A percentile compares a stretch with the other conserved stretches of the same genome.
These are phyloP conservation scores for Pseudocercospora crystallina DNA, from an alignment of 2,329 filamentous ascomycete species.

Conservation along the genomic window DNA sequence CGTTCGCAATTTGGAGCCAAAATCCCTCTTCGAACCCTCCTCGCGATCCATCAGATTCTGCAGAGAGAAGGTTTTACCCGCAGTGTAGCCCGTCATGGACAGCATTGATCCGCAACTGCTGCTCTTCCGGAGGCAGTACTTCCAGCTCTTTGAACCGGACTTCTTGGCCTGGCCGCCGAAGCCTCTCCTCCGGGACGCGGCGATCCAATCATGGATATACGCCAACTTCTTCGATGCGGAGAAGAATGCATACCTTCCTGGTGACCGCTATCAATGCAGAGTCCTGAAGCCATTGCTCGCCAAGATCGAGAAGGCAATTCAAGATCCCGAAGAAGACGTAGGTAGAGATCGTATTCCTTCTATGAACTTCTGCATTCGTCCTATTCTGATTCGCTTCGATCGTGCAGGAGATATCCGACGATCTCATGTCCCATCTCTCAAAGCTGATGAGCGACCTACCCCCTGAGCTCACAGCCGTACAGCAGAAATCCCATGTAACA, in stretches of 20 bases:
- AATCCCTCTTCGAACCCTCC: too few relatives aligned
- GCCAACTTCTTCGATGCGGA: conserved; percentile 64
- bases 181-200: conserved; percentile 57
- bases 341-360: conserved; percentile 40
- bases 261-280: conserved; percentile 67
- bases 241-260: conserved; percentile 58
- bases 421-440: conserved; percentile 70
- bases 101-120: conserved; percentile 37
- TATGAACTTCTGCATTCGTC: conserved; percentile 12
- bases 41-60: too few relatives aligned
- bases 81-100: too few relatives aligned
- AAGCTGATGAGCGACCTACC: conserved; percentile 64
- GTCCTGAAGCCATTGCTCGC: conserved; percentile 71
- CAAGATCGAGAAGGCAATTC: conserved; percentile 70
- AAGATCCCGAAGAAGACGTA: conserved; percentile 86
- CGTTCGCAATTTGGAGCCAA: too few relatives aligned
- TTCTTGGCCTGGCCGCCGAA: conserved; percentile 64
- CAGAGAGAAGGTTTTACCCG: too few relatives aligned
- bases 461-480: conserved; percentile 65
- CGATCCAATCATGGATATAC: conserved; percentile 68
- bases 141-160: conserved; percentile 68
- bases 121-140: conserved; percentile 70
- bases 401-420: conserved; percentile 75
- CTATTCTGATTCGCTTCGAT: conserved; percentile 24
- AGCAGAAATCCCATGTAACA: conserved; percentile 73